phyloP scores from a whole-genome alignment of 495 filamentous ascomycete species.

The Neurospora discreta region DNA sequence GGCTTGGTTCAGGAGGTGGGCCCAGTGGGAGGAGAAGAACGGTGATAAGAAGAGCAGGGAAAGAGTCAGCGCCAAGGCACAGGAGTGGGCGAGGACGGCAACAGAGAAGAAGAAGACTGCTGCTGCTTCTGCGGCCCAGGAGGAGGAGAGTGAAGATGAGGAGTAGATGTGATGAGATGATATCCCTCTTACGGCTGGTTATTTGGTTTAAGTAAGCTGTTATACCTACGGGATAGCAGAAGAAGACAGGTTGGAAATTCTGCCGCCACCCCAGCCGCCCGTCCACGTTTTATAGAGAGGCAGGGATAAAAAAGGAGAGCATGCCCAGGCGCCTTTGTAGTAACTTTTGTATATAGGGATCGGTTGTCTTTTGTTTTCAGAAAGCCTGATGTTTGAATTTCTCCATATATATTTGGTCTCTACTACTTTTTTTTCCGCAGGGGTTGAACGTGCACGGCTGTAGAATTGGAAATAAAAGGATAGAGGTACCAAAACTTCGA shows the following conservation, averaged over 20 bases:
- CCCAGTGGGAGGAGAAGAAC: conserved; percentile 63
- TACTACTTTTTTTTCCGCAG: background rate
- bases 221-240: background rate
- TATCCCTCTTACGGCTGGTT: background rate
- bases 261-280: background rate
- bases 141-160: conserved; percentile 13
- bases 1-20: conserved; percentile 76
- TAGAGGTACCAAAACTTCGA: background rate
- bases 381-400: background rate
- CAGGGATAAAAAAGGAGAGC: background rate
- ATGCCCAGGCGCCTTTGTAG: background rate
- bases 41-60: conserved; percentile 62
- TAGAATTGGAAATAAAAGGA: background rate
- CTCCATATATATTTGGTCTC: background rate
- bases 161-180: conserved; percentile 3
- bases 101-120: conserved; percentile 19
- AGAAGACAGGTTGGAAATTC: background rate
- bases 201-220: background rate
- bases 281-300: background rate
- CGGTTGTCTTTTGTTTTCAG: background rate
- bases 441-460: background rate
- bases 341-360: background rate
- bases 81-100: conserved; percentile 43
- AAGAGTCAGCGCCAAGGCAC: conserved; percentile 61
- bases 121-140: conserved; percentile 5